Base-by-base conservation (phyloP, 139 green algal species). In the Pseudopediastrum boryanum region DNA sequence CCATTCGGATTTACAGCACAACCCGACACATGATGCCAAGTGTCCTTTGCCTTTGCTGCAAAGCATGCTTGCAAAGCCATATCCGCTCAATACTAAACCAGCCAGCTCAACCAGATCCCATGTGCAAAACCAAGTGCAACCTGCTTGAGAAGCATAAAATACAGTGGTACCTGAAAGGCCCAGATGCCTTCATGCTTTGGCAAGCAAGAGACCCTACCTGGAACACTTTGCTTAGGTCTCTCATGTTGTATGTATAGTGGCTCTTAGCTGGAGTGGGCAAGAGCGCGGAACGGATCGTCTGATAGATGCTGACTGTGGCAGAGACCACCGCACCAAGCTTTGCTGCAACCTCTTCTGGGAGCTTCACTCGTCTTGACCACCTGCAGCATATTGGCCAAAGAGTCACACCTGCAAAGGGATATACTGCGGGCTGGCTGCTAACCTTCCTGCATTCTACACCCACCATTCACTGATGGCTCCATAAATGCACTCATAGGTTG, bases 211-310 rank as follows among this genome's bases (percentile, higher is more conserved):
- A n/a, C n/a, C 61, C n/a, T 65, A 77, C 86, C 71, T 90, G 84
- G 73, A 87, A 88, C 54, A 89, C 69, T 19, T 92, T 93, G 77
- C 70, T 84, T 33, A 95, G 80, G 83, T 95, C 91, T 63, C 91
- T 83, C 86, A 95, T 88, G 89, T 95, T 95, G 89, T 92, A 95
- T 21, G 83, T 90, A 85, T 95, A 96, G 84, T 96, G 89, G 66
- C 69, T 85, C 87, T 94, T 94, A 51, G 84, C 73, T 54, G 89
- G 90, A 52, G 90, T 94, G 42, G 88, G 86, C 58, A 91, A 79
- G 62, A 93, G 80, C 88, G 92, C 85, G 31, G 72, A 13, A 23
- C 80, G 79, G 69, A 91, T 89, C 67, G 75, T 86, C 73, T 85
- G 82, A 82, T 90, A 91, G 48, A 87, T 72, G 61, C 92, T 85